These are phyloP conservation scores for Trichocomaceae sp. DNA, from an alignment of 2,329 filamentous ascomycete species.

Conservation along the genomic window DNA sequence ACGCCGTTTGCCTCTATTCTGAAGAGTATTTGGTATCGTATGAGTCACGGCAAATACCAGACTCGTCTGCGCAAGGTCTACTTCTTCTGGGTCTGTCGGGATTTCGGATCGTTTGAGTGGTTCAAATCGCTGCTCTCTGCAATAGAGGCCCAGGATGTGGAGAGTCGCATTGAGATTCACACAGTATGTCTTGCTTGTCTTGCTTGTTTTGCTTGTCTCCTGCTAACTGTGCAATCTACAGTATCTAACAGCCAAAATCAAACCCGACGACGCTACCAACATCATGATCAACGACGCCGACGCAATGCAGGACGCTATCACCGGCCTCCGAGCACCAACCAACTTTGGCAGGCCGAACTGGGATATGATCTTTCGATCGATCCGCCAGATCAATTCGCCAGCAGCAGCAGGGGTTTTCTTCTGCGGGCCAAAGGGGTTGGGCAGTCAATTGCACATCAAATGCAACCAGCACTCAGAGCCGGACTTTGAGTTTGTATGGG, in stretches of 20 bases:
- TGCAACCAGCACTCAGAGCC: conserved; percentile 85
- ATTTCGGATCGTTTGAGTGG: conserved; percentile 86
- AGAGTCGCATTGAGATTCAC: conserved; percentile 81
- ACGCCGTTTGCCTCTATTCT: conserved; percentile 49
- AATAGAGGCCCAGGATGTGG: conserved; percentile 78
- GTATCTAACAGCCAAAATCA: conserved; percentile 82
- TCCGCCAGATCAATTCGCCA: conserved; percentile 69
- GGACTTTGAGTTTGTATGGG: conserved; percentile 54
- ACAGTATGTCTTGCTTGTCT: conserved; percentile 14
- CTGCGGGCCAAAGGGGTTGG: conserved; percentile 74
- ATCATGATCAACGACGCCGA: conserved; percentile 91
- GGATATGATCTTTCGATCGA: conserved; percentile 82
- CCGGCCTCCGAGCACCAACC: conserved; percentile 70
- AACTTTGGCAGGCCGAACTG: conserved; percentile 80
- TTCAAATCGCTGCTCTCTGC: conserved; percentile 76
- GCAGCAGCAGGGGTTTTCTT: conserved; percentile 75
- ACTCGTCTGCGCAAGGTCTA: conserved; percentile 78
- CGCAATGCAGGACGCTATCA: conserved; percentile 77
- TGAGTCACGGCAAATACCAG: conserved; percentile 75
- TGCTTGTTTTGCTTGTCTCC: background rate
- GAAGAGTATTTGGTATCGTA: conserved; percentile 89
- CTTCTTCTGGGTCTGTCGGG: conserved; percentile 88
- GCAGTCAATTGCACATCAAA: conserved; percentile 69
- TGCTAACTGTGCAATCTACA: conserved; percentile 17
- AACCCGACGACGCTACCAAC: conserved; percentile 77